A percentile compares a stretch with the other conserved stretches of the same genome.
Evolutionary conservation across 257 asterid genomes (phyloP).

Genomic region (Solanum pennellii): DNA sequence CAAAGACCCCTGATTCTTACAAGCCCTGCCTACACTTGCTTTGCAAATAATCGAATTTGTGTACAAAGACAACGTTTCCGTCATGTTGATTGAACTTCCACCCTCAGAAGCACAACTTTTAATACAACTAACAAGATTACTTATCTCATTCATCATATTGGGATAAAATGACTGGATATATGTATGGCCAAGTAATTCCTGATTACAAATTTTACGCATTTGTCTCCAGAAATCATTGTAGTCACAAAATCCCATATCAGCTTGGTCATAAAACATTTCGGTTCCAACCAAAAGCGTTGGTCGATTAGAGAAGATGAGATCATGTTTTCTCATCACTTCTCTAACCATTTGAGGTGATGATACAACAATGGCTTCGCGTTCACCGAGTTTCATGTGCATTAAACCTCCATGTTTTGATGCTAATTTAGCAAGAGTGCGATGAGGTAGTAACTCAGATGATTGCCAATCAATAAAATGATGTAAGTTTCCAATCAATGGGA

Average conservation of each 20-base stretch:
- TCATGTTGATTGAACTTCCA: background rate
- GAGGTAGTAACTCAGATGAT: slow-evolving; percentile 8
- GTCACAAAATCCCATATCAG: background rate
- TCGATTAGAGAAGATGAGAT: slow-evolving; percentile 1
- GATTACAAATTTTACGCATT: slow-evolving; percentile 11
- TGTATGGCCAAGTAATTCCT: slow-evolving; percentile 3
- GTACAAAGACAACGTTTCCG: background rate
- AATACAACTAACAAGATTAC: background rate
- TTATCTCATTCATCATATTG: background rate
- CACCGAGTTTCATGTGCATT: slow-evolving; percentile 14
- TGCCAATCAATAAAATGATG: slow-evolving; percentile 16
- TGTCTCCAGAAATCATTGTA: slow-evolving; percentile 14
- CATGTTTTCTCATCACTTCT: slow-evolving; percentile 8
- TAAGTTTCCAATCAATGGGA: slow-evolving; percentile 31
- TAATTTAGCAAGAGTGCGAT: slow-evolving; percentile 5
- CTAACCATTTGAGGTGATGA: slow-evolving; percentile 8
- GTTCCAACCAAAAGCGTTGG: background rate
- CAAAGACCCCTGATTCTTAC: background rate
- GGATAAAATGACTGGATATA: background rate
- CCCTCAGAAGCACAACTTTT: background rate
- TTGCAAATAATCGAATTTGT: slow-evolving; percentile 1
- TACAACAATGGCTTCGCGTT: slow-evolving; percentile 3
- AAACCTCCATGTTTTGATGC: slow-evolving; percentile 14
- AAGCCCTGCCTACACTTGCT: slow-evolving; percentile 4
- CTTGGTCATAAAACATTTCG: background rate